Conservation (phyloP, 2,329 filamentous ascomycete genomes). For the Aspergillus jensenii region DNA sequence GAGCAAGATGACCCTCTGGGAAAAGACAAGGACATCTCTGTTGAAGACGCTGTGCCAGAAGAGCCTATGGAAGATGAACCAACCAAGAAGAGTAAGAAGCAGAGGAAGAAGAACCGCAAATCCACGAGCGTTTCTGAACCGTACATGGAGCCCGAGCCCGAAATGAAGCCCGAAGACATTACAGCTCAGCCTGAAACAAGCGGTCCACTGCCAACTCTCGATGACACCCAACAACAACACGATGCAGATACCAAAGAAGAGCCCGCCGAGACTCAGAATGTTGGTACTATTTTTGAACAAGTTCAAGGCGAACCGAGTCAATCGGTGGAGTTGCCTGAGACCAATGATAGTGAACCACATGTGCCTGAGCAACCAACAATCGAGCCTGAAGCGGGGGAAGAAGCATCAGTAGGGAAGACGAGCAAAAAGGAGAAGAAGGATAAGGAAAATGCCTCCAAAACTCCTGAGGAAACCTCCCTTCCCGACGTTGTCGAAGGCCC, state of each 20-base stretch:
- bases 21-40: not conserved
- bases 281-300: conserved; percentile 5
- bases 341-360: conserved; percentile 23
- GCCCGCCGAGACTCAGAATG: not conserved
- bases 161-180: conserved; percentile 9
- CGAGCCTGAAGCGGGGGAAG: conserved; percentile 15
- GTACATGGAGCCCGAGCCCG: conserved; percentile 12
- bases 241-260: conserved; percentile 8
- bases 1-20: not conserved
- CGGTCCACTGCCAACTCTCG: conserved; percentile 12
- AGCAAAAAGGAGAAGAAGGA: conserved; percentile 23
- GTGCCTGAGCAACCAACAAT: conserved; percentile 13
- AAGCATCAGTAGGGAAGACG: conserved; percentile 16
- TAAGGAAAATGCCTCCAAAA: conserved; percentile 3
- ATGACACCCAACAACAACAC: conserved; percentile 5
- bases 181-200: conserved; percentile 16
- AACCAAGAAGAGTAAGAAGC: conserved; percentile 18
- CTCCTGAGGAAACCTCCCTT: conserved; percentile 3
- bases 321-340: conserved; percentile 18
- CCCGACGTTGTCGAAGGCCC: not conserved
- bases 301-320: conserved; percentile 6
- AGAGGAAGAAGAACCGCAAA: conserved; percentile 20
- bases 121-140: conserved; percentile 13
- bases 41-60: conserved; percentile 10
- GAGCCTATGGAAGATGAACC: conserved; percentile 14